Evolutionary conservation across 306 rosid species (phyloP).

Genomic region (Prunus mongolica): DNA sequence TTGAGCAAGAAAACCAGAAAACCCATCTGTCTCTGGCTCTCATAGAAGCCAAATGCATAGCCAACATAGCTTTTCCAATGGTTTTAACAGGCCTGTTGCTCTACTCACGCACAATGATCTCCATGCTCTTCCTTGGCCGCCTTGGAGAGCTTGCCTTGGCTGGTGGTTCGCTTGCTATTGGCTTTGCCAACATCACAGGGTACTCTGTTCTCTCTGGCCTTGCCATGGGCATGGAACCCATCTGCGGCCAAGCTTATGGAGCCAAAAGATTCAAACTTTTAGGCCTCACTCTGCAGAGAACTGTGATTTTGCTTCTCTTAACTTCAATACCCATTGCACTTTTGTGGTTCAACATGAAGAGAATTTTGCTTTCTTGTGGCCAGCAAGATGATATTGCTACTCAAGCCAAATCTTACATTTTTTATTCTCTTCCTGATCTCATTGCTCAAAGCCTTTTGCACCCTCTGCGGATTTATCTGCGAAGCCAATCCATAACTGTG

Average conservation of each 20-base stretch:
- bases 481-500: slow-evolving; percentile 69
- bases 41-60: slow-evolving; percentile 49
- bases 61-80: slow-evolving; percentile 63
- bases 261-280: slow-evolving; percentile 76
- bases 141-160: slow-evolving; percentile 68
- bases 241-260: slow-evolving; percentile 91
- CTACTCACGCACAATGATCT: slow-evolving; percentile 79
- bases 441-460: slow-evolving; percentile 67
- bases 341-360: slow-evolving; percentile 69
- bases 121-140: slow-evolving; percentile 88
- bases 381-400: slow-evolving; percentile 57
- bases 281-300: slow-evolving; percentile 67
- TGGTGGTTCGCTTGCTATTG: slow-evolving; percentile 83
- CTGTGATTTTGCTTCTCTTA: slow-evolving; percentile 56
- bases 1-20: slow-evolving; percentile 5
- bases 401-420: slow-evolving; percentile 64
- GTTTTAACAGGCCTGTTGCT: slow-evolving; percentile 61
- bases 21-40: slow-evolving; percentile 28
- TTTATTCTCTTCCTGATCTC: slow-evolving; percentile 80
- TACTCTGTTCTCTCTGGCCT: slow-evolving; percentile 88
- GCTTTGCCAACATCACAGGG: slow-evolving; percentile 86
- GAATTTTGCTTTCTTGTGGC: slow-evolving; percentile 51
- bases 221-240: slow-evolving; percentile 95
- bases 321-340: slow-evolving; percentile 52
- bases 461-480: slow-evolving; percentile 70